Evolutionary conservation across 2,329 filamentous ascomycete genomes (phyloP), one percentile per base, ranked within the genome.

Genomic region (Plenodomus biglobosus): DNA sequence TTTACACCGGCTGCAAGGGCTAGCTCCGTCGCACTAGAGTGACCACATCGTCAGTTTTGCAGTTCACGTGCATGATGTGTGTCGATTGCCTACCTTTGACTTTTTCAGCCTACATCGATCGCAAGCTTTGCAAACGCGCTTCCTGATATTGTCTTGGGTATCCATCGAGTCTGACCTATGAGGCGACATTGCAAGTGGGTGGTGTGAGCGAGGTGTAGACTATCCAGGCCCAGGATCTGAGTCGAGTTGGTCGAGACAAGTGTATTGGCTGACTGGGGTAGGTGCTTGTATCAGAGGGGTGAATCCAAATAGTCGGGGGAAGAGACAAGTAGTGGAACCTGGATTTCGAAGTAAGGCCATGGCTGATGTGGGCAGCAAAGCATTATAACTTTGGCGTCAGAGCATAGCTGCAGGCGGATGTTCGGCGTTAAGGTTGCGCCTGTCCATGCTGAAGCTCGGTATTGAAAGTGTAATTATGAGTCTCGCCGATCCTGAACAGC

Each of bases 61-160:
- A 15, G 27, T 32, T 32, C 27, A 32, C 6, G 27, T 32, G 8
- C 6, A 15, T 15, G 13, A 8, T 32, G 27, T 7, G 27, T 15
- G 8, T 32, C 3, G 27, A 11, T 7, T 15, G 27, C 70, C 50
- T 73, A 81, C 80, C 75, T 86, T 86, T 65, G 82, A 85, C 66
- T 86, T 86, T 71, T 86, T 86, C 48, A 85, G 60, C 40, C 83
- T 76, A 73, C 83, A 86, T 50, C 83, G 77, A 69, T 86, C 83
- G 69, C 83, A 86, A 19, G 83, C 83, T 71, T 85, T 86, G 68
- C 83, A 84, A 34, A 85, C 83, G 62, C 83, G 76, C 71, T 86
- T 85, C 58, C 83, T 70, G 49, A 77, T 75, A 55, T 76, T 78
- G 53, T 72, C 72, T 61, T 79, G 76, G 17, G 64, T 58, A 42